Conservation (phyloP, 495 filamentous ascomycete species). For the Hypoxylon fragiforme region DNA sequence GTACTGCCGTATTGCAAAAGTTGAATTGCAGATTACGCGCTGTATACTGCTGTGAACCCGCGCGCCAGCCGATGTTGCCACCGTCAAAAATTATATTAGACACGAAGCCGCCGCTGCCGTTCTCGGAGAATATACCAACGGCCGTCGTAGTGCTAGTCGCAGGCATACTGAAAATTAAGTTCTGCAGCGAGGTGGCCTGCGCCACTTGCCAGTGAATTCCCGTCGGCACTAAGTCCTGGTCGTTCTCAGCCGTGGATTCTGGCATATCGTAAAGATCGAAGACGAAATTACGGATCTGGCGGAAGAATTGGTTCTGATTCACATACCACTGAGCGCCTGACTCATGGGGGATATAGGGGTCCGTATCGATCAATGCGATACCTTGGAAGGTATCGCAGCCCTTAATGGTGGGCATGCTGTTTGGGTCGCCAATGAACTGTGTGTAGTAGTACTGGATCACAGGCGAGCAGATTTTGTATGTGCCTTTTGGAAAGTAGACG, state of each 20-base stretch:
- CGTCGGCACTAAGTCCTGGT: constrained; percentile 26
- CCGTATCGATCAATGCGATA: constrained; percentile 38
- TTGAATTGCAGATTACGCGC: constrained; percentile 19
- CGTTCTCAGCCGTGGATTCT: not conserved
- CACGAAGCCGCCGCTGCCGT: constrained; percentile 45
- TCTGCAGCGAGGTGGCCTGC: constrained; percentile 49
- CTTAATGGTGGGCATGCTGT: constrained; percentile 41
- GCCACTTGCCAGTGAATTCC: constrained; percentile 51
- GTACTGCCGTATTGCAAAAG: constrained; percentile 43
- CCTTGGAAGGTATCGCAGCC: constrained; percentile 40
- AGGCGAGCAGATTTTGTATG: constrained; percentile 16
- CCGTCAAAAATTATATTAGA: constrained; percentile 30
- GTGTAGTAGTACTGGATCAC: constrained; percentile 39
- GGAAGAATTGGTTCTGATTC: constrained; percentile 46
- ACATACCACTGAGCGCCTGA: constrained; percentile 33
- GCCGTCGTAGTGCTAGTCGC: not conserved
- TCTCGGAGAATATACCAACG: constrained; percentile 48
- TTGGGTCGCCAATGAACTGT: constrained; percentile 45
- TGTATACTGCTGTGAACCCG: constrained; percentile 32
- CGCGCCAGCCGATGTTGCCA: constrained; percentile 18
- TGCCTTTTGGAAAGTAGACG: constrained; percentile 26
- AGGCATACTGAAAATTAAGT: constrained; percentile 45
- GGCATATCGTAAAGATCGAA: constrained; percentile 40
- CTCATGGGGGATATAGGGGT: constrained; percentile 44
- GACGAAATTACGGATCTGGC: constrained; percentile 49